Evolutionary conservation across 2,329 filamentous ascomycete genomes (phyloP).

Genomic region (Colletotrichum trifolii): DNA sequence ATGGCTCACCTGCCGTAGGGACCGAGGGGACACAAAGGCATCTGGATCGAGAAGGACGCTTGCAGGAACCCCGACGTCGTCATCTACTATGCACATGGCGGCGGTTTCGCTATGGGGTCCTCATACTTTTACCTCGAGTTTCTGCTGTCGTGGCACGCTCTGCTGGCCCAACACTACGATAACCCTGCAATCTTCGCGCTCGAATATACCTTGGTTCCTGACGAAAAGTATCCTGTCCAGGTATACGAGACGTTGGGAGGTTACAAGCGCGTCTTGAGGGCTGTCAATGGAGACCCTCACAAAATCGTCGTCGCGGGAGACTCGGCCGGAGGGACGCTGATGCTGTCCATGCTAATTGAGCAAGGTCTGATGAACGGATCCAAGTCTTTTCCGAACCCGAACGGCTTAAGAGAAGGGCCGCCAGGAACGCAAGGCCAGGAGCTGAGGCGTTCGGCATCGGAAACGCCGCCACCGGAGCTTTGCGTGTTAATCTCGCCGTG

Average conservation of each 20-base stretch:
- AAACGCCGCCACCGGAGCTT: slow-evolving; percentile 54
- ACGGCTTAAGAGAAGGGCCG: slow-evolving; percentile 25
- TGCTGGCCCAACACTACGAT: slow-evolving; percentile 74
- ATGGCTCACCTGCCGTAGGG: slow-evolving; percentile 26
- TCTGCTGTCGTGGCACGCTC: slow-evolving; percentile 75
- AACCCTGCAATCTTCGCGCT: slow-evolving; percentile 85
- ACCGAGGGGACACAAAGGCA: slow-evolving; percentile 59
- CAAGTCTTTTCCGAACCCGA: slow-evolving; percentile 26
- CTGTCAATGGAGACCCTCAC: slow-evolving; percentile 65
- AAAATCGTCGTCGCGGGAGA: slow-evolving; percentile 80
- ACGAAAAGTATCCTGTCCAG: slow-evolving; percentile 78
- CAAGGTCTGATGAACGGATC: slow-evolving; percentile 60
- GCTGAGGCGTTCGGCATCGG: slow-evolving; percentile 25
- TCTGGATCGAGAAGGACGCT: slow-evolving; percentile 76
- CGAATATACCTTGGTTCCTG: slow-evolving; percentile 84
- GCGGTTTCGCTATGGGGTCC: slow-evolving; percentile 86
- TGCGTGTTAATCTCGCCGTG: slow-evolving; percentile 84
- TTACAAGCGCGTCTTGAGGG: slow-evolving; percentile 74
- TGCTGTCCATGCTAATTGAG: slow-evolving; percentile 78
- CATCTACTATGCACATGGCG: slow-evolving; percentile 86
- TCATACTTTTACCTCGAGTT: slow-evolving; percentile 89
- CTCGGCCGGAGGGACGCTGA: slow-evolving; percentile 80
- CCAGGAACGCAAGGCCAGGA: slow-evolving; percentile 27
- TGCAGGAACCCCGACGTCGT: slow-evolving; percentile 75
- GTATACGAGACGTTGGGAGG: slow-evolving; percentile 75